phyloP scores from a whole-genome alignment of 1,284 basidiomycete genomes.

The Naganishia cerealis region DNA sequence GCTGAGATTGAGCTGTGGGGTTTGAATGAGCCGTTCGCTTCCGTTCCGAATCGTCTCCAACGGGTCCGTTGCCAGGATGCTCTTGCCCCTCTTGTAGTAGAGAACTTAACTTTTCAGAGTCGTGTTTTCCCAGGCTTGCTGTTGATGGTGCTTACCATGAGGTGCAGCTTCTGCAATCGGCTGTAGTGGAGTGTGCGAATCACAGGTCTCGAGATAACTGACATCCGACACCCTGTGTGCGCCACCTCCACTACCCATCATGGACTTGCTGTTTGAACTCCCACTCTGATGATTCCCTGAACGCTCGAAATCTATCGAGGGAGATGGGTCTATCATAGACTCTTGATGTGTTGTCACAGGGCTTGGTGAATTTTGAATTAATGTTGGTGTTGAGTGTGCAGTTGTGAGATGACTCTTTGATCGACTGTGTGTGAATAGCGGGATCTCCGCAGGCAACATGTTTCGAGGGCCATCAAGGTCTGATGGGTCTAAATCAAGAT shows the following conservation, averaged over 20 bases:
- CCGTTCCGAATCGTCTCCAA: background rate
- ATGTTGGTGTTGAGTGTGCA: background rate
- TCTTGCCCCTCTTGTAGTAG: background rate
- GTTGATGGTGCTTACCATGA: background rate
- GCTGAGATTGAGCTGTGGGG: background rate
- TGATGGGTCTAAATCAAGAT: slow-evolving; percentile 14
- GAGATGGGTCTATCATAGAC: background rate
- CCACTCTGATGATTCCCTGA: background rate
- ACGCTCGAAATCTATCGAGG: background rate
- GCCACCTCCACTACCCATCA: background rate
- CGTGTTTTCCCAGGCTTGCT: background rate
- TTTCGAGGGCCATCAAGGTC: slow-evolving; percentile 29
- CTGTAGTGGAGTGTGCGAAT: slow-evolving; percentile 19
- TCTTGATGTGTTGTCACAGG: background rate
- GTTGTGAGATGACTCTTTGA: background rate
- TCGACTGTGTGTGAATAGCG: slow-evolving; percentile 7
- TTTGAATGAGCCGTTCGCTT: background rate
- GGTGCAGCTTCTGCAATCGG: background rate
- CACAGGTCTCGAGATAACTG: slow-evolving; percentile 9
- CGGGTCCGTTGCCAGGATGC: background rate
- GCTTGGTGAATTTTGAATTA: background rate
- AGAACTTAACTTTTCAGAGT: background rate
- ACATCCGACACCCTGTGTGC: slow-evolving; percentile 15
- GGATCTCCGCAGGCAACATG: slow-evolving; percentile 30
- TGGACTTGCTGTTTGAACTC: background rate